Base-by-base conservation (phyloP, 257 asterid species). In the Nicotiana sylvestris region DNA sequence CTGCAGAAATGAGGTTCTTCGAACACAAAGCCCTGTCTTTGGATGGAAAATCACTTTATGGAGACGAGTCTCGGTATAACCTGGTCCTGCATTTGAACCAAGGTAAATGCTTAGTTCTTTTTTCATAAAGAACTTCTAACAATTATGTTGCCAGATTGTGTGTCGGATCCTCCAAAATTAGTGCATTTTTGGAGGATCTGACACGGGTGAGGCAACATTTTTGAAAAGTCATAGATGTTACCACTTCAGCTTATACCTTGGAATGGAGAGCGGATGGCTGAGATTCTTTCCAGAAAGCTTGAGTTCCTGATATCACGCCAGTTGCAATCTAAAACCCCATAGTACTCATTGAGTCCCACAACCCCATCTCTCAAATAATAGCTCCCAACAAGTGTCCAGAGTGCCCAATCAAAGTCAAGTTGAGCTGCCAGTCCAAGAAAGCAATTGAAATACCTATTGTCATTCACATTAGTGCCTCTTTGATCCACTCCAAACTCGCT, bases 351-450 rank as follows among this genome's bases (percentile, higher is more conserved):
- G 21, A 72, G 6, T 39, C 97, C 98, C 83, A 85, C 85, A 2
- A 87, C 88, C 33, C 98, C 97, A 85, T 92, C 89, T 83, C 98
- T 86, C 37, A 88, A 46, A 76, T 93, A 96, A 62, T 96, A 93
- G 81, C 98, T 96, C 25, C 99, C 98, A 9, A 84, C 90, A 17
- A 94, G 94, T 77, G 95, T 90, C 99, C 99, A 94, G 66, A 93
- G 49, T 25, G 98, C 98, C 98, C 98, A 94, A 35, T 96, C 98
- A 56, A 93, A 66, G 82, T 96, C 99, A 51, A 82, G 76, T 67
- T 93, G 96, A 70, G 99, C 98, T 18, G 99, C 98, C 93, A 94
- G 89, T 11, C 97, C 99, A 93, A 92, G 83, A 83, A 96, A 91
- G 79, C 98, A 96, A 78, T 93, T 93, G 85, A 96, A 84, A 86